Percentiles rank a stretch among this genome's conserved stretches.
phyloP scores from a whole-genome alignment of 176 grass and related monocot species.

The Musa troglodytarum region DNA sequence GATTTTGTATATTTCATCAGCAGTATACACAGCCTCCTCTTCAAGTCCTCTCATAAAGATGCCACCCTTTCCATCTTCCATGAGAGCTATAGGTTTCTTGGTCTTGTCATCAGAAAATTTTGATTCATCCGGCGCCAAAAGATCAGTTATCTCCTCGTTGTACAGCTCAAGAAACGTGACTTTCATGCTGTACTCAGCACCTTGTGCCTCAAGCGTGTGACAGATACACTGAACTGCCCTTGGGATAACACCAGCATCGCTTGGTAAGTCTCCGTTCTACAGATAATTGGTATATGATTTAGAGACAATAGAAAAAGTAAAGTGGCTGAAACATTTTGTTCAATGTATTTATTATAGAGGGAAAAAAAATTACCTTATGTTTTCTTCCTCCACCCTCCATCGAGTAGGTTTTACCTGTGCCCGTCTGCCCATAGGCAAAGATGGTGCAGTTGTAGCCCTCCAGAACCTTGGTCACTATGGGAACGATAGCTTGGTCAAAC shows the following conservation, averaged over 20 bases:
- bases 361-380: conserved; percentile 30
- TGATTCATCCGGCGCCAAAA: conserved; percentile 62
- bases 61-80: conserved; percentile 90
- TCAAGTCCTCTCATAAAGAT: conserved; percentile 76
- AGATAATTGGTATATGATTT: neutral
- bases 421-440: conserved; percentile 86
- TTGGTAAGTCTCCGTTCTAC: conserved; percentile 58
- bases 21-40: conserved; percentile 71
- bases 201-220: conserved; percentile 57
- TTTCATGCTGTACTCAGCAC: conserved; percentile 76
- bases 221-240: conserved; percentile 60
- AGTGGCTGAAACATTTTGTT: neutral
- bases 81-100: conserved; percentile 72
- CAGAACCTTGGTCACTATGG: conserved; percentile 67
- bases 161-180: conserved; percentile 85
- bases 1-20: conserved; percentile 81
- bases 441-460: conserved; percentile 89
- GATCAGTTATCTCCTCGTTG: conserved; percentile 83
- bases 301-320: neutral
- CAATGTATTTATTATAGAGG: neutral
- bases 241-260: conserved; percentile 79
- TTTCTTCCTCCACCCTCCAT: conserved; percentile 83
- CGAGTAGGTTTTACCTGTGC: conserved; percentile 85
- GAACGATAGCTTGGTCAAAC: conserved; percentile 76
- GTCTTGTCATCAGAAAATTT: conserved; percentile 73